phyloP scores from a whole-genome alignment of 108 stramenopile genomes.

The Skeletonema menzelii region DNA sequence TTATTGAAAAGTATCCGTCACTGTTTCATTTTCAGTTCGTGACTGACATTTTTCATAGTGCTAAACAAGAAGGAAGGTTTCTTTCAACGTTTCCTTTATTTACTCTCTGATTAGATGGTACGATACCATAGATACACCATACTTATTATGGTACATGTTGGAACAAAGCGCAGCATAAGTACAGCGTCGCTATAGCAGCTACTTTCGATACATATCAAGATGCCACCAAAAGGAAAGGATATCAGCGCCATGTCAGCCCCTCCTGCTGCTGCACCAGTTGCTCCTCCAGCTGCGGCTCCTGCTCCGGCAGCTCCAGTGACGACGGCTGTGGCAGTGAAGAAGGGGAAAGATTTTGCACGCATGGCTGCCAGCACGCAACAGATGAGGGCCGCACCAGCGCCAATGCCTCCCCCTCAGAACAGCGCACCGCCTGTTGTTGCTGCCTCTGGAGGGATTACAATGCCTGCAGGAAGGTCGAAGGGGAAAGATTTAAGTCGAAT shows the following conservation, averaged over 20 bases:
- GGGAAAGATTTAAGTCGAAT: conserved; percentile 84
- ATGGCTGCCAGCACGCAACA: conserved; percentile 1
- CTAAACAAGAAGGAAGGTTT: too few species aligned
- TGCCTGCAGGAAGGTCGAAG: conserved; percentile 53
- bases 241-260: conserved; percentile 28
- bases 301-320: background rate
- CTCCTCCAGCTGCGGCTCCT: conserved; percentile 2
- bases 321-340: conserved; percentile 3
- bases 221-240: conserved; percentile 39
- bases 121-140: too few species aligned
- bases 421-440: conserved; percentile 6
- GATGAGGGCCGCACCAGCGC: background rate
- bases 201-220: background rate
- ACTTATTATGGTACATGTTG: too few species aligned
- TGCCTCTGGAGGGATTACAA: background rate
- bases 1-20: too few species aligned
- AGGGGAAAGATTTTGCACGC: conserved; percentile 25
- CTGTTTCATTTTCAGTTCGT: too few species aligned
- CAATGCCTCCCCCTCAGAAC: background rate
- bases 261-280: conserved; percentile 1
- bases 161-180: too few species aligned
- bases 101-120: too few species aligned
- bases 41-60: too few species aligned
- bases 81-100: too few species aligned
- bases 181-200: too few species aligned